Base-by-base conservation (phyloP, 2,329 filamentous ascomycete species). In the Pyrenophora graminea region DNA sequence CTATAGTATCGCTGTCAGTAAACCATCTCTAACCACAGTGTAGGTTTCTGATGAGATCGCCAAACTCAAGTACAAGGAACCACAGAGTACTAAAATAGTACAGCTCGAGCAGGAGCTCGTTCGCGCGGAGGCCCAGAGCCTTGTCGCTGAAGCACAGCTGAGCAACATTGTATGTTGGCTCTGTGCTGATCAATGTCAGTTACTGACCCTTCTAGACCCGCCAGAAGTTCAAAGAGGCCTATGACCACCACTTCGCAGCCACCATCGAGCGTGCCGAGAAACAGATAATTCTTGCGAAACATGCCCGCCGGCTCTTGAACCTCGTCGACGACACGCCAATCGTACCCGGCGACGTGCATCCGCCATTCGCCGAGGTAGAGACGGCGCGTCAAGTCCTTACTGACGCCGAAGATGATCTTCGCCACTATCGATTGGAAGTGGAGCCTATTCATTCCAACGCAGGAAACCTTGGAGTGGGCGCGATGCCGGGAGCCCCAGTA, bases 211-310 rank as follows among this genome's bases (percentile, higher is more conserved):
- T 18, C 51, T 56, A 94, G 89, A 97, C 94, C 31, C 89, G 94
- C 51, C 89, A 94, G 75, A 97, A 97, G 77, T 82, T 99, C 76
- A 97, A 96, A 77, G 90, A 97, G 75, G 90, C 94, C 19, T 97
- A 93, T 70, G 90, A 92, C 61, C 75, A 89, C 53, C 91, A 97
- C 72, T 90, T 96, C 59, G 85, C 89, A 13, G 91, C 92, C 52
- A 90, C 91, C 17, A 96, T 99, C 64, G 94, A 99, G 79, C 89
- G 93, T 27, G 91, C 91, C 19, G 94, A 97, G 79, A 97, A 97
- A 79, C 94, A 99, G 73, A 89, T 93, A 65, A 90, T 99, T 53
- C 83, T 99, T 13, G 93, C 94, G 50, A 90, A 89, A 66, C 92
- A 97, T 71, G 93, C 91, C 17, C 88, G 91, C 47, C 86, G 91